Evolutionary conservation across 2,329 filamentous ascomycete species (phyloP).

Genomic region (Penicillium decumbens): DNA sequence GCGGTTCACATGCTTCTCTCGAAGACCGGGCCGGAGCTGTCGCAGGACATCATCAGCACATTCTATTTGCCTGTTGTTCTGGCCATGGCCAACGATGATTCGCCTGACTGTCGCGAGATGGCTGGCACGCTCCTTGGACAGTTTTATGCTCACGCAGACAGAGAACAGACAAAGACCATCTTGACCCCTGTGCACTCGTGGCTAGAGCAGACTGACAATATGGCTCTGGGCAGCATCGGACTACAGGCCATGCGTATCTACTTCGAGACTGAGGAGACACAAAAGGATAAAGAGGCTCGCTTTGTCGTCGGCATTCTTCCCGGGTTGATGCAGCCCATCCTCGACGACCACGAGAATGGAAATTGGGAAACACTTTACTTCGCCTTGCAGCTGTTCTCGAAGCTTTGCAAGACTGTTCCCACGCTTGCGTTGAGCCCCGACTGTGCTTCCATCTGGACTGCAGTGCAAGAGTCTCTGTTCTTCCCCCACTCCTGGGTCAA

Average conservation of each 20-base stretch:
- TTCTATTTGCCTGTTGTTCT: constrained; percentile 85
- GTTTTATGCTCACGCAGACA: constrained; percentile 72
- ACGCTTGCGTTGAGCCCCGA: constrained; percentile 57
- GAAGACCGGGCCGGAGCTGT: constrained; percentile 75
- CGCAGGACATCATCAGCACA: constrained; percentile 73
- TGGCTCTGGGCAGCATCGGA: constrained; percentile 65
- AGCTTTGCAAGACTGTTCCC: constrained; percentile 64
- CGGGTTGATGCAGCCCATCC: constrained; percentile 51
- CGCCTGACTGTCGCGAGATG: constrained; percentile 75
- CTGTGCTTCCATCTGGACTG: constrained; percentile 64
- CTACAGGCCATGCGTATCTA: constrained; percentile 79
- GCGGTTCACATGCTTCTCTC: constrained; percentile 78
- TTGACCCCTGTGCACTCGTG: constrained; percentile 67
- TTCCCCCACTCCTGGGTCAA: constrained; percentile 72
- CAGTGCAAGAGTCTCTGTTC: constrained; percentile 63
- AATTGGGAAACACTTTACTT: constrained; percentile 69
- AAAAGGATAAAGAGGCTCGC: constrained; percentile 63
- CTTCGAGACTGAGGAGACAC: constrained; percentile 64
- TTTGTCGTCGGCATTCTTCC: constrained; percentile 53
- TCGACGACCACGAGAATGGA: constrained; percentile 49
- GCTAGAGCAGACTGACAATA: constrained; percentile 69
- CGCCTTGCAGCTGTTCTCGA: constrained; percentile 63
- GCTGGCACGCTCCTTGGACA: constrained; percentile 75
- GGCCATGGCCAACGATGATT: constrained; percentile 82
- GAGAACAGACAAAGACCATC: constrained; percentile 66